Evolutionary conservation across 305 asterid species (phyloP).

Genomic region (Stenogyne calaminthoides): DNA sequence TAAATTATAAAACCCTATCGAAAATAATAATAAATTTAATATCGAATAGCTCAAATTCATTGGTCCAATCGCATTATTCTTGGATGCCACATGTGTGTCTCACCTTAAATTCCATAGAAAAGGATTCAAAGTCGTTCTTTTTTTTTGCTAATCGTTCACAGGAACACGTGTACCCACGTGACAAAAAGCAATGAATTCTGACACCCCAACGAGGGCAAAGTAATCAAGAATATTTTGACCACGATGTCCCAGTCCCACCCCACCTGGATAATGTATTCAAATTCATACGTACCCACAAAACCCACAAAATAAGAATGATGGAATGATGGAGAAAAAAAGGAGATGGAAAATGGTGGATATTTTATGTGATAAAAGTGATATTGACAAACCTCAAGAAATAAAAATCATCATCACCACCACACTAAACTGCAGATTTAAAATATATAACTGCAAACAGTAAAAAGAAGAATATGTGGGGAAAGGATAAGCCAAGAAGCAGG

Average conservation of each 20-base stretch:
- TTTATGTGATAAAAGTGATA: constrained; percentile 37
- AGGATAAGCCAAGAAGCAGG: constrained; percentile 48
- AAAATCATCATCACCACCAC: constrained; percentile 38
- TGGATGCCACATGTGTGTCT: neutral
- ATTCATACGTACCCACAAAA: constrained; percentile 8
- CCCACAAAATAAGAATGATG: neutral
- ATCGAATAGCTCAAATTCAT: neutral
- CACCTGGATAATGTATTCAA: constrained; percentile 20
- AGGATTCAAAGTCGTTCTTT: constrained; percentile 4
- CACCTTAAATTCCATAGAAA: neutral
- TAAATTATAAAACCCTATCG: neutral
- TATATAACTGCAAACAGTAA: constrained; percentile 65
- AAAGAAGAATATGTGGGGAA: constrained; percentile 39
- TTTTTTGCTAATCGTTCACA: constrained; percentile 5
- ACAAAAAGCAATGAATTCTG: constrained; percentile 35
- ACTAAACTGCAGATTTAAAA: constrained; percentile 84
- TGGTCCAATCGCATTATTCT: neutral
- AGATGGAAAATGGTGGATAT: constrained; percentile 31
- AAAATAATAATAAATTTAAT: neutral
- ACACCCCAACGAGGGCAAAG: constrained; percentile 19
- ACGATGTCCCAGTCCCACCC: too few species aligned
- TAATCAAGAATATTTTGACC: constrained; percentile 40
- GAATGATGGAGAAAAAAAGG: neutral
- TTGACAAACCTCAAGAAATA: constrained; percentile 67
- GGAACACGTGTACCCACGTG: constrained; percentile 40